These are phyloP conservation scores for Ceratocystis variospora DNA, from an alignment of 2,329 filamentous ascomycete species.

Conservation along the genomic window DNA sequence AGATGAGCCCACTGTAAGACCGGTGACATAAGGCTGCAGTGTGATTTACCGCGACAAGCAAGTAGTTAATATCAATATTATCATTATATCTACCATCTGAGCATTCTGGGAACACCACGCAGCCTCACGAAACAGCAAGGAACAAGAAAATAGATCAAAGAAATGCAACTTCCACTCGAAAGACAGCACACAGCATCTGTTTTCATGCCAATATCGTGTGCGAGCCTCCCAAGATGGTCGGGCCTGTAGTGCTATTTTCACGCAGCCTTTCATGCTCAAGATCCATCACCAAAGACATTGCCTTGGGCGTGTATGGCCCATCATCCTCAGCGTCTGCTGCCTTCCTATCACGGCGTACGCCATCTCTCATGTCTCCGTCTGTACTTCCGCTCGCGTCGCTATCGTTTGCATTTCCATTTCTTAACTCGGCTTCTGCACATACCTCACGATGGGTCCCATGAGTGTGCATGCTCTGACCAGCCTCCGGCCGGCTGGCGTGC, in stretches of 20 bases:
- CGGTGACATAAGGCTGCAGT: too few relatives aligned
- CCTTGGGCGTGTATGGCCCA: conserved; percentile 25
- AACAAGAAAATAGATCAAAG: background rate
- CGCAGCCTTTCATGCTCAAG: conserved; percentile 5
- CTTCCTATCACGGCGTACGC: background rate
- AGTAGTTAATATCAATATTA: background rate
- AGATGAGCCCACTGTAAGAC: background rate
- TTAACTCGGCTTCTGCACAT: too few relatives aligned
- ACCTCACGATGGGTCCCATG: background rate
- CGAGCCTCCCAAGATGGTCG: conserved; percentile 13
- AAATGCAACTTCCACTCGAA: background rate
- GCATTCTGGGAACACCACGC: background rate
- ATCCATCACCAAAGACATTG: conserved; percentile 22
- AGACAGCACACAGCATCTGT: background rate
- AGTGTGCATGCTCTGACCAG: background rate
- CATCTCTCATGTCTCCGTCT: background rate
- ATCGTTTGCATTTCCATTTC: background rate
- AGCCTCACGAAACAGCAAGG: background rate
- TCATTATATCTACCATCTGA: background rate
- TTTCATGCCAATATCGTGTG: conserved; percentile 11
- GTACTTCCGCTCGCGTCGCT: background rate
- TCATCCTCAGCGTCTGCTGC: background rate
- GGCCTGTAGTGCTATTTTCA: background rate
- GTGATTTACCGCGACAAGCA: background rate
- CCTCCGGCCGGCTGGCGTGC: background rate